A percentile compares a stretch with the other conserved stretches of the same genome.
Evolutionary conservation across 2,329 filamentous ascomycete species (phyloP).

Genomic region (Trichoderma cornu-damae): DNA sequence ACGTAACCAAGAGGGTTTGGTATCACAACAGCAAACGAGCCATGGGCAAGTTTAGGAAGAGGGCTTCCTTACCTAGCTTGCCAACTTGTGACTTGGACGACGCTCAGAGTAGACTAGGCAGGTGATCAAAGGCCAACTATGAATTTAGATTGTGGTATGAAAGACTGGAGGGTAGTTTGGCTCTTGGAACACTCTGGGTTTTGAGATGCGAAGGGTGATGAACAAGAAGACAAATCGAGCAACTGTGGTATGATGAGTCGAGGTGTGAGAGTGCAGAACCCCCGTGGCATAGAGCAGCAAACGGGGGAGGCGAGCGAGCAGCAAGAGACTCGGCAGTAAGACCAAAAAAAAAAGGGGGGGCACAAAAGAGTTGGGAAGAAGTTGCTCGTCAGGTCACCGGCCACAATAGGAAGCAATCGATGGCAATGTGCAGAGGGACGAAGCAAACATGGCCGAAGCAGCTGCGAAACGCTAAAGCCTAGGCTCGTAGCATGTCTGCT

Average conservation of each 20-base stretch:
- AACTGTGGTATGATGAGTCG: background rate
- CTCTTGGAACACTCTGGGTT: constrained; percentile 12
- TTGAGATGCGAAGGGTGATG: constrained; percentile 8
- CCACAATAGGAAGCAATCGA: background rate
- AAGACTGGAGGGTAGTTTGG: background rate
- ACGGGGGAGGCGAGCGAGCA: background rate
- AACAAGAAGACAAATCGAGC: background rate
- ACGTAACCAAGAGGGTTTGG: constrained; percentile 11
- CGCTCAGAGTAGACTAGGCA: background rate
- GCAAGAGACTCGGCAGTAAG: background rate
- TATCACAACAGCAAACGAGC: constrained; percentile 18
- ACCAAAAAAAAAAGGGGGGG: no score
- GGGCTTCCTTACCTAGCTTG: background rate
- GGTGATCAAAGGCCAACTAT: background rate
- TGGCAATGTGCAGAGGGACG: background rate
- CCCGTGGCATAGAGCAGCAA: background rate
- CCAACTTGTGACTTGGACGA: background rate
- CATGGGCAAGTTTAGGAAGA: background rate
- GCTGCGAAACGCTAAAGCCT: background rate
- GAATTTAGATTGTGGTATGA: background rate
- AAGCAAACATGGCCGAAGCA: background rate
- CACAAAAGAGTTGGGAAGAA: background rate
- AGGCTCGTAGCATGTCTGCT: background rate
- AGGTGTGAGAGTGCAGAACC: background rate
- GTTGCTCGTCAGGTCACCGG: background rate